Evolutionary conservation across 169 alveolate species (phyloP), one percentile per base, ranked within the genome.

Genomic region (Plasmodium chabaudi): DNA sequence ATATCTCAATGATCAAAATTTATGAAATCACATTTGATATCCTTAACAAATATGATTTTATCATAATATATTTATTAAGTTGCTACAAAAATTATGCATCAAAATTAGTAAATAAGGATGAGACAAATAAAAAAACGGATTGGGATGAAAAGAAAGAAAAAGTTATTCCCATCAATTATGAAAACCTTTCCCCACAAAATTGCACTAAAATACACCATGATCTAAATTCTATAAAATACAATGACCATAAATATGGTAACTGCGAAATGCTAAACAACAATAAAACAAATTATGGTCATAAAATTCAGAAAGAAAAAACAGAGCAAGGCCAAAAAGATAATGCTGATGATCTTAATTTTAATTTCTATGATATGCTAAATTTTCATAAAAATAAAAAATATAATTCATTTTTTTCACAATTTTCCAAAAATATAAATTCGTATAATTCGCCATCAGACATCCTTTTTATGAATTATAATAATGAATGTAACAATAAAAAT

Each of bases 1-100:
- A 67, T 15, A 9, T 49, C 7, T 82, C 90, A n/a, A 79, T 82
- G 42, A 34, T 82, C 46, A 82, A 82, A 82, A 67, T 82, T n/a
- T 82, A 67, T 23, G 84, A 82, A 82, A 67, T 82, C 57, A 60
- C 57, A 61, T 55, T 82, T 82, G 90, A 82, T 44, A 63, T 82
- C 17, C 19, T 82, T 46, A 82, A 82, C 13, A 82, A 67, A 17
- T 82, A 82, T 55, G 84, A 82, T 71, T 82, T 60, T 42, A 55
- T 82, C 23, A 82, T 82, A 17, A 82, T 56, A 34, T 67, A 67
- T 67, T 68, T 82, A 67, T 55, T 82, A 82, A 82, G 44, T 39
- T 67, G 60, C 19, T 0, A 42, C n/a, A 65, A 67, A 15, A 44
- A 82, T 10, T 1, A 13, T 15, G 17, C 17, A 39, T 56, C 65